Base-by-base conservation (phyloP, 2,329 filamentous ascomycete genomes). In the Cercospora zeina region DNA sequence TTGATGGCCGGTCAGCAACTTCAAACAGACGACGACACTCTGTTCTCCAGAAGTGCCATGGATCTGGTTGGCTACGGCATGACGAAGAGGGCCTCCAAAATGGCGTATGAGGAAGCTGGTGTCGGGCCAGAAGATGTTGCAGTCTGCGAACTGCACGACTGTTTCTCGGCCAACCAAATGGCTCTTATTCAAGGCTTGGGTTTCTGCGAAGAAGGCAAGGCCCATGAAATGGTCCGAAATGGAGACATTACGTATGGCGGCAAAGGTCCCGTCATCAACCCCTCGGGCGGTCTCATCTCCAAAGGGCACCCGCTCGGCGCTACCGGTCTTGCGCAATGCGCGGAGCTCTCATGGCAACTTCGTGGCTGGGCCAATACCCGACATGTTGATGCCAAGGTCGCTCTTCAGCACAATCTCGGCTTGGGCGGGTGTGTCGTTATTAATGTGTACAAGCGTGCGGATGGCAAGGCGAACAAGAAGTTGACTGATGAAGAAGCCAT, bases 81-180 rank as follows among this genome's bases (percentile, higher is more conserved):
- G 93, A 87, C 86, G 14, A 82, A 86, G 72, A 79, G 82, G 61
- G 93, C 93, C 0, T 87, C 86, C 7, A 77, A 81, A 63, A 79
- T 81, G 0, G 93, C 93, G n/a, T 80, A 90, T 65, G 81, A 79
- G 33, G 89, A 97, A 78, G 91, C 92, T 0, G 84, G 85, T 21
- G 83, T 86, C 2, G 79, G 78, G 4, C 79, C 89, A 0, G 77
- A 80, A 34, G 89, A 96, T 67, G 83, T 93, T 66, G 87, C 89
- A 72, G 89, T 97, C 14, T 92, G 91, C 72, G 93, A 97, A 80
- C 82, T 97, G 64, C 95, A 97, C 78, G 95, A 97, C 80, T 97
- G 95, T 81, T 97, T 97, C 83, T 92, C 88, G 16, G 88, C 93
- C 27, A 97, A 97, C 76, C 91, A 97, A 81, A 89, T 97, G 89